Conservation (phyloP, 495 filamentous ascomycete genomes). For the Acidiella bohemica region DNA sequence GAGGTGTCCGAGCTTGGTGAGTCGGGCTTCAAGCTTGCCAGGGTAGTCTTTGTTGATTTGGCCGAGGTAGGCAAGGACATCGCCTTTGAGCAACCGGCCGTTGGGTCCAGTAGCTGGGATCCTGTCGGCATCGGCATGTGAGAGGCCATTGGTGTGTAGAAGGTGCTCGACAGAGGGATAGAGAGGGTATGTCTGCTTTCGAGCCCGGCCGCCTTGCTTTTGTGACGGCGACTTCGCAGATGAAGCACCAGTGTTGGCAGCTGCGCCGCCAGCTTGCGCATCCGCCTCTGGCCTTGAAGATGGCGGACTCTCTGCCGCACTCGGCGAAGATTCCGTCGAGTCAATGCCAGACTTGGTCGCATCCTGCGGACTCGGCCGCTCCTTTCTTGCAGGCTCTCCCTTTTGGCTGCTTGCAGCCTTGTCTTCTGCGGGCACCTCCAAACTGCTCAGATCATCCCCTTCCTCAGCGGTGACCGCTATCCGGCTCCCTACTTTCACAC, state of each 20-base stretch:
- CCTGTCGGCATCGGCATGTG: conserved; percentile 54
- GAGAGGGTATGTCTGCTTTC: conserved; percentile 55
- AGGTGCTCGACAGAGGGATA: conserved; percentile 77
- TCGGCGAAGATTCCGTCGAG: conserved; percentile 19
- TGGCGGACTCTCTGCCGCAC: conserved; percentile 24
- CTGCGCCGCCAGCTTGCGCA: conserved; percentile 13
- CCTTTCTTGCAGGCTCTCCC: conserved; percentile 29
- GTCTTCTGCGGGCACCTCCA: conserved; percentile 54
- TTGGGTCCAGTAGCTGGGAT: conserved; percentile 81
- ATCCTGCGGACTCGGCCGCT: conserved; percentile 25
- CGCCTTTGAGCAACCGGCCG: conserved; percentile 85
- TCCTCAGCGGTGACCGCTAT: conserved; percentile 66
- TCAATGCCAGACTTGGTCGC: conserved; percentile 18
- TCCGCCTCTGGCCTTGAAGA: conserved; percentile 20
- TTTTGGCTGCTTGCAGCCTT: conserved; percentile 6
- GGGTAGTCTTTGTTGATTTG: conserved; percentile 55
- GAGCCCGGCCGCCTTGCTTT: conserved; percentile 29
- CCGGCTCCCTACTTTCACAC: conserved; percentile 53
- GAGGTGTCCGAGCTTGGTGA: conserved; percentile 64
- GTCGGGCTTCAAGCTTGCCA: conserved; percentile 49
- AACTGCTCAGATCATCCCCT: conserved; percentile 55
- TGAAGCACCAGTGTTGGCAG: conserved; percentile 21
- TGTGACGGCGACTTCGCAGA: conserved; percentile 16
- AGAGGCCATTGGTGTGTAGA: conserved; percentile 60
- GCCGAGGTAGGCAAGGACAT: conserved; percentile 84